These are phyloP conservation scores for Thelonectria discophora DNA, from an alignment of 2,329 filamentous ascomycete genomes.

Conservation along the genomic window DNA sequence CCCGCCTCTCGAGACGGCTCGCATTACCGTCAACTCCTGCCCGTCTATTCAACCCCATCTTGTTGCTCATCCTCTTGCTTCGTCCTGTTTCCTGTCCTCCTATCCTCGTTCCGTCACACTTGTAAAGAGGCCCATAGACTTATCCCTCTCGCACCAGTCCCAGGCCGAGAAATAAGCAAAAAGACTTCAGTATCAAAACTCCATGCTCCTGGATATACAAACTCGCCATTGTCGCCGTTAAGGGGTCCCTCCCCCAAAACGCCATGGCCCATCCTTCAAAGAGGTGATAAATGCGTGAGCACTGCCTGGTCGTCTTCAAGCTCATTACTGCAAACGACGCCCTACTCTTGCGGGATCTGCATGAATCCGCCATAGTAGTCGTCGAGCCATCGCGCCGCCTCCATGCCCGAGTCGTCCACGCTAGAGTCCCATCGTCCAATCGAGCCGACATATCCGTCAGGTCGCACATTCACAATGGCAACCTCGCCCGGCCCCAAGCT, in stretches of 20 bases:
- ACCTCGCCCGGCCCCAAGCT: constrained; percentile 64
- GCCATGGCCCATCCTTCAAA: constrained; percentile 26
- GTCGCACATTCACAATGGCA: constrained; percentile 73
- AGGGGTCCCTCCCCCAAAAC: constrained; percentile 22
- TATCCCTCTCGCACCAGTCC: constrained; percentile 16
- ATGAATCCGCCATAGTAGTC: constrained; percentile 64
- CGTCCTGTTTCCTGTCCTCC: constrained; percentile 20
- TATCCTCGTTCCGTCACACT: neutral
- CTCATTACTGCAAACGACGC: constrained; percentile 21
- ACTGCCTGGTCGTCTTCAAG: constrained; percentile 32
- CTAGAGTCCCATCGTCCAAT: constrained; percentile 63
- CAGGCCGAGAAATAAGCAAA: constrained; percentile 26
- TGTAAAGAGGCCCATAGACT: constrained; percentile 23
- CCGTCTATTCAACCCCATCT: constrained; percentile 29
- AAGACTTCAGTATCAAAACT: constrained; percentile 34
- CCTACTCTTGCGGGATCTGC: constrained; percentile 53
- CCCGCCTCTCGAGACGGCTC: constrained; percentile 22
- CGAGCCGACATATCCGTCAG: constrained; percentile 79
- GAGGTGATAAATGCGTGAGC: constrained; percentile 23
- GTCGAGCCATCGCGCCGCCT: constrained; percentile 64
- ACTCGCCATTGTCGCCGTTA: constrained; percentile 31
- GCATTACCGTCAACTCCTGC: constrained; percentile 23
- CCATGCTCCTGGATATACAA: constrained; percentile 38
- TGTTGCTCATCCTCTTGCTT: constrained; percentile 7
- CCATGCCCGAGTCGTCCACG: constrained; percentile 59